Percentiles rank a stretch among this genome's conserved stretches.
Conservation (phyloP, 768 basidiomycete species). For the Boletus subcaerulescens region DNA sequence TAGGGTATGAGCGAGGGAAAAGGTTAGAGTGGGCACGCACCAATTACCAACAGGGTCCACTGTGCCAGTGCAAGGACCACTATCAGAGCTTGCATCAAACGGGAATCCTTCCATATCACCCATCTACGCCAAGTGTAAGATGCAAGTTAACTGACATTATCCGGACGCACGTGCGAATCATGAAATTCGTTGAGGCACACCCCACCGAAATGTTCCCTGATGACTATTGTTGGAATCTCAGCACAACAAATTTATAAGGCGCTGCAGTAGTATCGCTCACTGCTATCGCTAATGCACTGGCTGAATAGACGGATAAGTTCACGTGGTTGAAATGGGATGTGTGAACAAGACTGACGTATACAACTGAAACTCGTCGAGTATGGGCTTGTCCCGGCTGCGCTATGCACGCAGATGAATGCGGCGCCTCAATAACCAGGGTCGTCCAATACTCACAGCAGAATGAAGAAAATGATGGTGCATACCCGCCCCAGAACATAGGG, state of each 20-base stretch:
- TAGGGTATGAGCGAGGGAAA: background rate
- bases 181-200: slow-evolving; percentile 22
- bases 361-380: background rate
- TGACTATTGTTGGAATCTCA: slow-evolving; percentile 1
- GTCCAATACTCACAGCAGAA: slow-evolving; percentile 8
- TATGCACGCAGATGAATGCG: background rate
- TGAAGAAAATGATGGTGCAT: slow-evolving; percentile 7
- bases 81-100: slow-evolving; percentile 10
- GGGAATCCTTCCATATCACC: slow-evolving; percentile 23
- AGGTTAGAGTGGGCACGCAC: slow-evolving; percentile 5
- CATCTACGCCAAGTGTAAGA: slow-evolving; percentile 13
- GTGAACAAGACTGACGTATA: slow-evolving; percentile 13
- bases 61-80: slow-evolving; percentile 17
- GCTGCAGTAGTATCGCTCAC: slow-evolving; percentile 1
- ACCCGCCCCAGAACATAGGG: slow-evolving; percentile 21
- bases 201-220: slow-evolving; percentile 6
- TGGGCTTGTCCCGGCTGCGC: background rate
- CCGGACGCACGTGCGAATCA: slow-evolving; percentile 23
- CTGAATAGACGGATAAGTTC: slow-evolving; percentile 9
- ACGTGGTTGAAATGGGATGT: background rate
- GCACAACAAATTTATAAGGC: background rate
- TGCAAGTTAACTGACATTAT: background rate
- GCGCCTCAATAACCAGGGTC: background rate
- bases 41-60: slow-evolving; percentile 9
- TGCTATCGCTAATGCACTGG: background rate